Evolutionary conservation across 148 eudicot genomes (phyloP).

Genomic region (Simmondsia chinensis): DNA sequence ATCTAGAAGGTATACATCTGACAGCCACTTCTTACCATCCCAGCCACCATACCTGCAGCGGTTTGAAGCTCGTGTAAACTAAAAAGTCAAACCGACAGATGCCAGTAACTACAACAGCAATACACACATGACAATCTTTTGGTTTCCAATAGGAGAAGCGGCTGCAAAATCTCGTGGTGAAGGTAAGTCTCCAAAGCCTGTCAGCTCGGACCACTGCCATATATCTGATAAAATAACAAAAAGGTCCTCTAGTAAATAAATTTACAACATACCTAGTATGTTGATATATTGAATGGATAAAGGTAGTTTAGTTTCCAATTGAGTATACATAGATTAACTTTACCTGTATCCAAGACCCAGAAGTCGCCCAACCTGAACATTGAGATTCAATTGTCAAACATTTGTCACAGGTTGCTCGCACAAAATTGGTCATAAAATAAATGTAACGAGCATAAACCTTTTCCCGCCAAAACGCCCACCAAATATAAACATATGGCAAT

Average conservation of each 20-base stretch:
- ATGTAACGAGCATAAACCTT: conserved; percentile 33
- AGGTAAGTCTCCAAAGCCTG: conserved; percentile 95
- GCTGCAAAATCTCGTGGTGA: conserved; percentile 96
- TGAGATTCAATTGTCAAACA: background rate
- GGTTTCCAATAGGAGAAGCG: conserved; percentile 85
- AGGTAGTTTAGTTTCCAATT: too few species aligned
- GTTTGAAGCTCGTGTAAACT: conserved; percentile 7
- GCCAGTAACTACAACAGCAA: conserved; percentile 2
- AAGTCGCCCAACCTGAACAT: conserved; percentile 93
- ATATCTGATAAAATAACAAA: conserved; percentile 49
- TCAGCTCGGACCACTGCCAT: conserved; percentile 99
- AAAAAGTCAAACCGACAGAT: conserved; percentile 1
- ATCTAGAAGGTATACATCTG: conserved; percentile 87
- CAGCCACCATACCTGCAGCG: conserved; percentile 93
- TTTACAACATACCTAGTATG: too few species aligned
- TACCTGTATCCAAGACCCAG: conserved; percentile 98
- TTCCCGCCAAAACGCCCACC: conserved; percentile 83
- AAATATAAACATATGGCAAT: conserved; percentile 97
- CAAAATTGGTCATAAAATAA: background rate
- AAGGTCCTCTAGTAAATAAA: too few species aligned
- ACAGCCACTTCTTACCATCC: conserved; percentile 95
- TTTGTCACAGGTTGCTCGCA: background rate
- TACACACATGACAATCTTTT: conserved; percentile 88
- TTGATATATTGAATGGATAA: too few species aligned
- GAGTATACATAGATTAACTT: too few species aligned